These are phyloP conservation scores for Penicillium digitatum DNA, from an alignment of 2,329 filamentous ascomycete genomes.

Conservation along the genomic window DNA sequence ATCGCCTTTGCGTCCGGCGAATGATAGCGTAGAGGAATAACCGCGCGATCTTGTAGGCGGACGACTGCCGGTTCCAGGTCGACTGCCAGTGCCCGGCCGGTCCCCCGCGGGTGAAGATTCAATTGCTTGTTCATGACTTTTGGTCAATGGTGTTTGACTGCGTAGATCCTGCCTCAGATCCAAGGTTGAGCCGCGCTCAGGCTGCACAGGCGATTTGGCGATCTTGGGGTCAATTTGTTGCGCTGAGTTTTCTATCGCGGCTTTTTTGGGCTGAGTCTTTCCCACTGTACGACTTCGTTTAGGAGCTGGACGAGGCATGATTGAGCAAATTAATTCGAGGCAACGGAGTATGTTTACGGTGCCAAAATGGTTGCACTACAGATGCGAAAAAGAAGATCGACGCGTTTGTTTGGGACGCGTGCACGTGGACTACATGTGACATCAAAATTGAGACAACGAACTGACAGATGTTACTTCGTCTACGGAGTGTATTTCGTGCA, in stretches of 20 bases:
- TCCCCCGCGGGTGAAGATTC: slow-evolving; percentile 35
- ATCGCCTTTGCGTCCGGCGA: slow-evolving; percentile 39
- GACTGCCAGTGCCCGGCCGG: slow-evolving; percentile 31
- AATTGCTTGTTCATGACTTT: slow-evolving; percentile 33
- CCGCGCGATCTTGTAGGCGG: slow-evolving; percentile 38
- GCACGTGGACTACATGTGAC: slow-evolving; percentile 15
- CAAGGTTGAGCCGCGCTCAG: slow-evolving; percentile 15
- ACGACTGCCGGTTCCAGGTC: slow-evolving; percentile 34
- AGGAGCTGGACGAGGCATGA: slow-evolving; percentile 24
- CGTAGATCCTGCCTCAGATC: slow-evolving; percentile 22
- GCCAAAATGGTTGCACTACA: neutral
- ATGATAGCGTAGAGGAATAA: slow-evolving; percentile 39
- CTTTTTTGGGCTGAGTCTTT: slow-evolving; percentile 8
- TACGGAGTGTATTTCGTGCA: neutral
- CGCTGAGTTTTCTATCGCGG: slow-evolving; percentile 1
- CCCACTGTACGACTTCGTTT: slow-evolving; percentile 19
- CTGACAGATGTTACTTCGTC: neutral
- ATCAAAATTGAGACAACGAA: too few species aligned
- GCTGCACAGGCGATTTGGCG: slow-evolving; percentile 12
- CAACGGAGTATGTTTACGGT: neutral
- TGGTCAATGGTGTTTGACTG: slow-evolving; percentile 32
- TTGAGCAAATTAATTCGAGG: neutral
- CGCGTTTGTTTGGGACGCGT: slow-evolving; percentile 18
- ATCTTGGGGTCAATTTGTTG: slow-evolving; percentile 8
- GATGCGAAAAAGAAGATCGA: slow-evolving; percentile 1